A percentile compares a stretch with the other conserved stretches of the same genome.
phyloP scores from a whole-genome alignment of 768 basidiomycete species.

The Russula olivacea region DNA sequence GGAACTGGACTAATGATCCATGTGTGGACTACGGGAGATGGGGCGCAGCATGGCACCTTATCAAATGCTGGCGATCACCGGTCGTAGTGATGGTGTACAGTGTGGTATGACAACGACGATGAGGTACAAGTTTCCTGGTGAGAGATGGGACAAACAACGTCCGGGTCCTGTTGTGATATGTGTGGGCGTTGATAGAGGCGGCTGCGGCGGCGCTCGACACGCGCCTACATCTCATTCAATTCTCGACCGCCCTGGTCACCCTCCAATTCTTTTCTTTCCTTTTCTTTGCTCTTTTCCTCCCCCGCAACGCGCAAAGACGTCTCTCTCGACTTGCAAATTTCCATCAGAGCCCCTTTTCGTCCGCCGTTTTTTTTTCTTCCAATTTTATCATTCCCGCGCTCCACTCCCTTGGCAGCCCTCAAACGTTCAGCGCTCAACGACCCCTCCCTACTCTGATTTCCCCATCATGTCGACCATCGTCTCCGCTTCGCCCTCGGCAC shows the following conservation, averaged over 20 bases:
- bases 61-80: not conserved
- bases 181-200: too few relatives aligned
- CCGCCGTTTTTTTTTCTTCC: not conserved
- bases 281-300: not conserved
- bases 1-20: not conserved
- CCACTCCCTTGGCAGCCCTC: not conserved
- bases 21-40: too few relatives aligned
- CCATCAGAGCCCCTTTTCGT: not conserved
- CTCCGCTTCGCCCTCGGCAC: not conserved
- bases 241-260: not conserved
- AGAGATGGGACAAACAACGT: too few relatives aligned
- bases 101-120: not conserved
- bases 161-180: too few relatives aligned
- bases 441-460: not conserved
- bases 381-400: not conserved
- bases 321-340: not conserved
- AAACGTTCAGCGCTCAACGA: not conserved
- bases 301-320: not conserved
- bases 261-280: not conserved
- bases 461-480: slow-evolving; percentile 8
- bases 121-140: too few relatives aligned
- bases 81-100: not conserved
- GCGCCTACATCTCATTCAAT: not conserved
- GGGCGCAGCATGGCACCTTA: too few relatives aligned
- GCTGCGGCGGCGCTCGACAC: too few relatives aligned